Evolutionary conservation across 2,329 filamentous ascomycete genomes (phyloP).

Genomic region (Colletotrichum cereale): DNA sequence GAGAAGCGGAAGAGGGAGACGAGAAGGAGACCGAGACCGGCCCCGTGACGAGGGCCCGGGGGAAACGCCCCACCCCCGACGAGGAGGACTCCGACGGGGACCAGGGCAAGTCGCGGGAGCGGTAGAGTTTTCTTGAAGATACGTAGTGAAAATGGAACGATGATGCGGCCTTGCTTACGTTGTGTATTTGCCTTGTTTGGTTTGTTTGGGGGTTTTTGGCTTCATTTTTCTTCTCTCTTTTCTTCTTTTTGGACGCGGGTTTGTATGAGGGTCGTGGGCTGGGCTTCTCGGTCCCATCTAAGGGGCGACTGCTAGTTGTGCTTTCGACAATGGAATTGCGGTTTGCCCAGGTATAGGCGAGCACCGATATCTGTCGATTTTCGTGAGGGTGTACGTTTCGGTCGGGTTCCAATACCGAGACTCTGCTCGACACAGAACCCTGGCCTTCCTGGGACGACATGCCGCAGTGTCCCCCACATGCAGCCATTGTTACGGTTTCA

Average conservation of each 20-base stretch:
- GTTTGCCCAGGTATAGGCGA: no score
- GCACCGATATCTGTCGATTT: not conserved
- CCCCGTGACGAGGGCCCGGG: not conserved
- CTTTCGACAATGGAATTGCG: not conserved
- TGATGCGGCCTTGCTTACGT: not conserved
- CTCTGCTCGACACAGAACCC: not conserved
- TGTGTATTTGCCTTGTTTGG: not conserved
- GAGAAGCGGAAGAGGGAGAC: not conserved
- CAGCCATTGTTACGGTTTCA: not conserved
- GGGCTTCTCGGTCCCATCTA: not conserved
- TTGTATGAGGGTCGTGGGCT: not conserved
- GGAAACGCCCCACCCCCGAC: not conserved
- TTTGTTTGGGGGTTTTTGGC: no score
- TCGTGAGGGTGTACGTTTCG: not conserved
- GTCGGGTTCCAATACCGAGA: not conserved
- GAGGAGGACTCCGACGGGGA: not conserved
- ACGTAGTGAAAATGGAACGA: not conserved
- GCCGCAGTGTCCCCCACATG: not conserved
- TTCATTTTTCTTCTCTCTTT: no score
- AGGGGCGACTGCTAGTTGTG: not conserved
- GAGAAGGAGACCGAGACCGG: not conserved
- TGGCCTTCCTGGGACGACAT: not conserved
- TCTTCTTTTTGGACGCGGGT: no score
- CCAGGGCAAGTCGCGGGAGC: not conserved
- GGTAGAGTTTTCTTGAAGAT: no score